Base-by-base conservation (phyloP, 2,329 filamentous ascomycete genomes). In the Penicillium sp. region DNA sequence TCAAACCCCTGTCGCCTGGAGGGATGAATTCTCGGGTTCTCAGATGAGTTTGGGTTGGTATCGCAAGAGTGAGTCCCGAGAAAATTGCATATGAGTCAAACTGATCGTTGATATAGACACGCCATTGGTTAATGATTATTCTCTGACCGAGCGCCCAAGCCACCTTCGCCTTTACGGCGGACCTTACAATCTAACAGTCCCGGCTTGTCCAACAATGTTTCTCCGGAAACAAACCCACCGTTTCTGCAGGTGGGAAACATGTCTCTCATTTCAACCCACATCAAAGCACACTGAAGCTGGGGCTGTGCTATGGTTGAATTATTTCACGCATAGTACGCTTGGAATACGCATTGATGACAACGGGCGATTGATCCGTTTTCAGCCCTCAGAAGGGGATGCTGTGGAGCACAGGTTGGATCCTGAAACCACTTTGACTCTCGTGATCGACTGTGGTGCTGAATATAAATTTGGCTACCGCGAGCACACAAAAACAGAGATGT, bases 281-380 rank as follows among this genome's bases (percentile, higher is more conserved):
- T 70, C 71, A 3, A 41, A 63, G 4, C 69, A 75, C 1, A 77
- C 77, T 3, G 82, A 85, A 67, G 81, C 82, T 0, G 82, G 83
- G 0, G 69, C 78, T 0, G 78, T 79, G 0, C 63, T 84, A 0
- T 85, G 79, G 76, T 83, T 80, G 79, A 83, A 77, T 43, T 77
- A 81, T 40, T 75, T 74, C 56, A 77, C 76, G 0, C 75, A 76
- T 48, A 72, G 68, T 44, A 76, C 71, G 32, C 69, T 81, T 2
- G 78, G 78, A 0, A 67, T 80, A 13, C 58, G 66, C 0, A 49
- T 50, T 54, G 44, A 47, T 24, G 44, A 55, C 34, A 29, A 56
- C 14, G 16, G 55, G 36, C 54, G 67, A 31, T 55, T 70, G 5
- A 52, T 73, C 14, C 60, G 65, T 13, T 67, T 71, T 32, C 61